Evolutionary conservation across 2,329 filamentous ascomycete species (phyloP).

Genomic region (Neofusicoccum parvum): DNA sequence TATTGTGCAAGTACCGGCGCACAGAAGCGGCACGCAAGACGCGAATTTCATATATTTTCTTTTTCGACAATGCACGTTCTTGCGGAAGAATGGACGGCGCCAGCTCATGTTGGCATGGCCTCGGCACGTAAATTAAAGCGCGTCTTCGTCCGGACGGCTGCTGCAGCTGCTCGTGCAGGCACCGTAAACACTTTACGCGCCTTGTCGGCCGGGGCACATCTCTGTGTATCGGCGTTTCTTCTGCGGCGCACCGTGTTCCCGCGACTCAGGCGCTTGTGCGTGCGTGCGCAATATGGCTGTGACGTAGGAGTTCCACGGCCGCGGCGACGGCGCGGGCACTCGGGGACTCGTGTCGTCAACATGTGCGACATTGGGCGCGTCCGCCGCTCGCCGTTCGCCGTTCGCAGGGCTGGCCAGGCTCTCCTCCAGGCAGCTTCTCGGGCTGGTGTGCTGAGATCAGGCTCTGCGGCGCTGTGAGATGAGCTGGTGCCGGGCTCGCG

Average conservation of each 20-base stretch:
- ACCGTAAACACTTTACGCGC: too few species aligned
- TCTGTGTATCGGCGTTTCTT: too few species aligned
- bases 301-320: background rate
- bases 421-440: too few species aligned
- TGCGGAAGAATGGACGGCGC: too few species aligned
- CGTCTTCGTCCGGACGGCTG: too few species aligned
- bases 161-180: too few species aligned
- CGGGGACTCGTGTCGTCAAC: background rate
- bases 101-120: too few species aligned
- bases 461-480: background rate
- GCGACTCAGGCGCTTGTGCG: background rate
- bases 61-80: too few species aligned
- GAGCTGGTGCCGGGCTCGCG: background rate
- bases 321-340: background rate
- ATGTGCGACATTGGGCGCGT: background rate
- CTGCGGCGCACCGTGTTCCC: background rate
- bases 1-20: constrained; percentile 3
- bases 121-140: too few species aligned
- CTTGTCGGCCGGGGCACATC: too few species aligned
- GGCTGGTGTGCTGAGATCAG: constrained; percentile 3
- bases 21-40: constrained; percentile 2
- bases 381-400: background rate
- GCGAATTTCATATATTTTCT: background rate
- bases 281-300: background rate
- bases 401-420: background rate